A percentile compares a stretch with the other conserved stretches of the same genome.
Evolutionary conservation across 192 early-diverging fungal species (phyloP).

Genomic region (Coemansia sp.): DNA sequence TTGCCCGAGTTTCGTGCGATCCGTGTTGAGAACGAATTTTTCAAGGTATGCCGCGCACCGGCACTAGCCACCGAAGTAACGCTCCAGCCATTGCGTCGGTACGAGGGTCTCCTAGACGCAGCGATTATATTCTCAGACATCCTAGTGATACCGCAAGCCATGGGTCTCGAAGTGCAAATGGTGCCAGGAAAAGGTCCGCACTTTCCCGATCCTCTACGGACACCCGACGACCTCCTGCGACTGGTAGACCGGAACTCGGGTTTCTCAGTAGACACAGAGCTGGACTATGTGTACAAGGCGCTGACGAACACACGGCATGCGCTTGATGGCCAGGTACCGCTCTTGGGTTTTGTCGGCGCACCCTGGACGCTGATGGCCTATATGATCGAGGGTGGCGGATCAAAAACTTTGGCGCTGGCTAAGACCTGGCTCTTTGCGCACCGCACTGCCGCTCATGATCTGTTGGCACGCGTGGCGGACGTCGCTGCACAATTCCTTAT

Average conservation of each 20-base stretch:
- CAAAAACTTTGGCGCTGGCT: conserved; percentile 85
- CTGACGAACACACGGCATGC: conserved; percentile 88
- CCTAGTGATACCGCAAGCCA: conserved; percentile 93
- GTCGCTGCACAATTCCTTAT: conserved; percentile 84
- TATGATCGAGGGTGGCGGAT: conserved; percentile 98
- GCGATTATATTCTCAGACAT: conserved; percentile 99
- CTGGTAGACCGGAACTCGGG: conserved; percentile 63
- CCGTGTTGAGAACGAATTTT: conserved; percentile 87
- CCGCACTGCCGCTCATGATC: conserved; percentile 70
- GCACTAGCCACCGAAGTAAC: conserved; percentile 93
- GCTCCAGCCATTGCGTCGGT: conserved; percentile 94
- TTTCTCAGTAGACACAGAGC: conserved; percentile 64
- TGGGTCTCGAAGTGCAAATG: conserved; percentile 96
- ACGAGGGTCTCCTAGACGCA: conserved; percentile 85
- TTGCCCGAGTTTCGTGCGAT: conserved; percentile 92
- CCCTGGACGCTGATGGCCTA: conserved; percentile 99
- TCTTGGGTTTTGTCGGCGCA: conserved; percentile 95
- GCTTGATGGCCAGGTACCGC: conserved; percentile 83
- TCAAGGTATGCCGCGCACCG: conserved; percentile 91
- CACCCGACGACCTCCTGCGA: conserved; percentile 70
- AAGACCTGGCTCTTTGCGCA: conserved; percentile 89
- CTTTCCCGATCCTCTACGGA: conserved; percentile 79
- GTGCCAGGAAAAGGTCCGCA: conserved; percentile 85
- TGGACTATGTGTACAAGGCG: conserved; percentile 92
- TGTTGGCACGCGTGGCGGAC: conserved; percentile 82